Conservation (phyloP, 371 early-diverging fungal genomes). For the Rhizopus delemar region DNA sequence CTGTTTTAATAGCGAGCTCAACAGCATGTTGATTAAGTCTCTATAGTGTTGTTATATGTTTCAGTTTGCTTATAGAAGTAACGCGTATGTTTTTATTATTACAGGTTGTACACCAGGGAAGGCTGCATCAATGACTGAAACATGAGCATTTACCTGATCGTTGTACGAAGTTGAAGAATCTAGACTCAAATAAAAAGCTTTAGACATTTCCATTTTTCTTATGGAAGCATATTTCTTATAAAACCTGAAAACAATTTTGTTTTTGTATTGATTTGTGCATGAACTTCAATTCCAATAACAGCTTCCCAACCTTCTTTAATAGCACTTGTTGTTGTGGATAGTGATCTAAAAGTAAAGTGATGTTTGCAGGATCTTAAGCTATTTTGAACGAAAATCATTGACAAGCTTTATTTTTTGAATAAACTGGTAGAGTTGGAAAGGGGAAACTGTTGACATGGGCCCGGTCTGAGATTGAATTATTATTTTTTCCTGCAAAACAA, state of each 20-base stretch:
- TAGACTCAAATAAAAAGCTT: conserved; percentile 1
- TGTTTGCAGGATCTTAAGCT: not conserved
- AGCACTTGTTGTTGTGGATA: not conserved
- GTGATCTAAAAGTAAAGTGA: not conserved
- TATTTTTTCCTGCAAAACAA: too few species aligned
- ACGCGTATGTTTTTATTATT: conserved; percentile 7
- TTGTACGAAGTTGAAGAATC: conserved; percentile 59
- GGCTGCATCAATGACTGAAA: conserved; percentile 77
- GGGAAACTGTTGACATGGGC: not conserved
- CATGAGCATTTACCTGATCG: conserved; percentile 70
- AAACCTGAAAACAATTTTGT: conserved; percentile 85
- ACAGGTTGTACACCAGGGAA: conserved; percentile 78
- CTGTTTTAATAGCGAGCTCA: conserved; percentile 70
- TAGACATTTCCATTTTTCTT: not conserved
- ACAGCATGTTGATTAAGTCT: conserved; percentile 74
- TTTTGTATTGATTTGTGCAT: conserved; percentile 76
- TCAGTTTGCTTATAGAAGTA: not conserved
- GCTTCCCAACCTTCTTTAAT: conserved; percentile 64
- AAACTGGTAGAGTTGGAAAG: not conserved
- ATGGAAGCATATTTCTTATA: conserved; percentile 6
- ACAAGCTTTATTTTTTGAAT: not conserved
- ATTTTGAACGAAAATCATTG: not conserved
- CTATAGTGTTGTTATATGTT: conserved; percentile 28
- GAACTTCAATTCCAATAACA: conserved; percentile 90
- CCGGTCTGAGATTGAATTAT: too few species aligned